Evolutionary conservation across 2,329 filamentous ascomycete species (phyloP), one percentile per base, ranked within the genome.

Genomic region (Fusarium pseudoanthophilum): DNA sequence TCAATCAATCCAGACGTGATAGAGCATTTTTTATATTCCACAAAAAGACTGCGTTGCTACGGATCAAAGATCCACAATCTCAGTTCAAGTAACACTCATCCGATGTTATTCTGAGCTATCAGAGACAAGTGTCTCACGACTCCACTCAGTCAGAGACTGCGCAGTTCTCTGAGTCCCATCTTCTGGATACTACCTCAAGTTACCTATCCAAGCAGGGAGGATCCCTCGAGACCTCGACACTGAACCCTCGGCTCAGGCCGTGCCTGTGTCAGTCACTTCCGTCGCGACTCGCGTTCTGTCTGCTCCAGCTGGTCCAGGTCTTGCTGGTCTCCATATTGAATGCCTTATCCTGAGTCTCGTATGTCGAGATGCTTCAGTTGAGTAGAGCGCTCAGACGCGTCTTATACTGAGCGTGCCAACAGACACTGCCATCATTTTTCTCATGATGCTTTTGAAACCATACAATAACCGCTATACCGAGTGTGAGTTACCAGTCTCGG

Each of bases 121-220:
- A 59, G 63, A 73, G 68, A 78, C 74, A 76, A 76, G 42, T 75
- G 76, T 78, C 75, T 78, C 71, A 78, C 56, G 58, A 63, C 71
- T 75, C 69, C 76, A 69, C 76, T 42, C 56, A 52, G 48, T 42
- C 51, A 57, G 48, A 63, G 61, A 59, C 64, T 48, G 68, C 52
- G 61, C 67, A 73, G 42, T 51, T 65, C 60, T 66, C 37, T 39
- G 37, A 39, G 37, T 39, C 60, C 60, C 58, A 46, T 64, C 30
- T 68, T 60, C 49, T 55, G 36, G 56, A 70, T 49, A 46, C 9
- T 49, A 46, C 9, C 4, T 37, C 6, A 28, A 28, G 28, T 28
- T 28, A 37, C 9, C 18, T 45, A 48, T 53, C 30, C 36, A 73
- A 71, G 73, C 67, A 77, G 63, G 75, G 75, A 77, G 67, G 63